A percentile compares a stretch with the other conserved stretches of the same genome.
phyloP scores from a whole-genome alignment of 179 eudicot genomes.

The Corrigiola litoralis region DNA sequence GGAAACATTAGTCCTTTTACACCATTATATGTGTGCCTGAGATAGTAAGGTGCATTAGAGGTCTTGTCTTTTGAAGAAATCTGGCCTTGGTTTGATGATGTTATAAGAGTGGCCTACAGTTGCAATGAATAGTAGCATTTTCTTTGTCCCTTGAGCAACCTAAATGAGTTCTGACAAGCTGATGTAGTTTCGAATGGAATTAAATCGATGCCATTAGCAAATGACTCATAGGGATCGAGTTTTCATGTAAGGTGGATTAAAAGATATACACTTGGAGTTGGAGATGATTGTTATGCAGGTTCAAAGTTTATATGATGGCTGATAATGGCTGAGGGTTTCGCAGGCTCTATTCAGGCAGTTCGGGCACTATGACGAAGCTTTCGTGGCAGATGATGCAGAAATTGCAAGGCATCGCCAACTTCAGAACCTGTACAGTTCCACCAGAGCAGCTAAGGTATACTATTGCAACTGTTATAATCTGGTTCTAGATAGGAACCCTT shows the following conservation, averaged over 20 bases:
- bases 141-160: background rate
- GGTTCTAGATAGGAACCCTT: background rate
- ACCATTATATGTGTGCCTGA: too few species aligned
- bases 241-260: background rate
- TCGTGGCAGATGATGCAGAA: slow-evolving; percentile 51
- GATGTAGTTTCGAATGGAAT: background rate
- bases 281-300: background rate
- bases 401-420: slow-evolving; percentile 45
- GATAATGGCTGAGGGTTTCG: background rate
- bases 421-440: slow-evolving; percentile 54
- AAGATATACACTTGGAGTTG: background rate
- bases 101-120: too few species aligned
- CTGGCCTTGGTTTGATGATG: too few species aligned
- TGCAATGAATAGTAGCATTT: background rate
- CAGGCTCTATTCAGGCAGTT: slow-evolving; percentile 63
- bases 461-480: background rate
- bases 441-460: slow-evolving; percentile 66
- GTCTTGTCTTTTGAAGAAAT: too few species aligned
- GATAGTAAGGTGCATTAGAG: too few species aligned
- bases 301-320: background rate
- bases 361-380: slow-evolving; percentile 54
- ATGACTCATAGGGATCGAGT: background rate
- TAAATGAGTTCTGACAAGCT: background rate
- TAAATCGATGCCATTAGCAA: background rate
- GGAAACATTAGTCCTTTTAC: too few species aligned